Percentiles rank a stretch among this genome's conserved stretches.
Conservation (phyloP, 768 basidiomycete species). For the Phaffia australis region DNA sequence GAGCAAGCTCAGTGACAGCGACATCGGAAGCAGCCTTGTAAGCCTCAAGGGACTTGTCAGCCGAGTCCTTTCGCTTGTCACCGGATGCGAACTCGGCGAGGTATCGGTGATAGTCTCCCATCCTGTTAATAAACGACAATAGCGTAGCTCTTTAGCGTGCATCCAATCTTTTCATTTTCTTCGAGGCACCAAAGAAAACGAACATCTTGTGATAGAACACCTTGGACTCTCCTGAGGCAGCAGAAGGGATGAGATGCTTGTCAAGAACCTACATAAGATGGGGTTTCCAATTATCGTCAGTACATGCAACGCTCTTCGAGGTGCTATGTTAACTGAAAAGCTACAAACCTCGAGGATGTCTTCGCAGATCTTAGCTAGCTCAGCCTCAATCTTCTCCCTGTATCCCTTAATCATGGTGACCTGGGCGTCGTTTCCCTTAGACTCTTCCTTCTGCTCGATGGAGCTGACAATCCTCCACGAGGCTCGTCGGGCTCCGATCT, state of each 20-base stretch:
- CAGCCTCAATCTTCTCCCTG: conserved; percentile 93
- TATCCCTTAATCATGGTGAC: conserved; percentile 96
- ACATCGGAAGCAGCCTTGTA: conserved; percentile 96
- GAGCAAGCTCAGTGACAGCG: conserved; percentile 80
- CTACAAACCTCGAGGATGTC: conserved; percentile 75
- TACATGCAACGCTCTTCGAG: no score
- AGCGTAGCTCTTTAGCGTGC: neutral
- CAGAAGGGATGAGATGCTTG: conserved; percentile 91
- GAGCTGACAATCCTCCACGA: conserved; percentile 98
- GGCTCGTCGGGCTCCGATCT: conserved; percentile 88
- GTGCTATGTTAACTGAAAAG: no score
- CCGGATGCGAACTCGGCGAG: conserved; percentile 97
- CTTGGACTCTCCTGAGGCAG: conserved; percentile 91
- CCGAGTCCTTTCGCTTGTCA: conserved; percentile 91
- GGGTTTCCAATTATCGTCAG: no score
- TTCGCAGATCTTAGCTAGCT: conserved; percentile 96
- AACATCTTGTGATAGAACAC: conserved; percentile 99
- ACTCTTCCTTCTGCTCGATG: conserved; percentile 98
- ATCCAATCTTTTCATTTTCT: no score
- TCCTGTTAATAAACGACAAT: conserved; percentile 47
- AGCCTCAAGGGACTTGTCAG: conserved; percentile 84
- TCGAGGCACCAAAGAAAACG: conserved; percentile 33
- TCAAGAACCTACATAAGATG: conserved; percentile 47
- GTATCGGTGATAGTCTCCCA: conserved; percentile 99
- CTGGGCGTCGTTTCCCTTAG: conserved; percentile 92